These are phyloP conservation scores for Fusarium pininemorale DNA, from an alignment of 2,329 filamentous ascomycete species.

Conservation along the genomic window DNA sequence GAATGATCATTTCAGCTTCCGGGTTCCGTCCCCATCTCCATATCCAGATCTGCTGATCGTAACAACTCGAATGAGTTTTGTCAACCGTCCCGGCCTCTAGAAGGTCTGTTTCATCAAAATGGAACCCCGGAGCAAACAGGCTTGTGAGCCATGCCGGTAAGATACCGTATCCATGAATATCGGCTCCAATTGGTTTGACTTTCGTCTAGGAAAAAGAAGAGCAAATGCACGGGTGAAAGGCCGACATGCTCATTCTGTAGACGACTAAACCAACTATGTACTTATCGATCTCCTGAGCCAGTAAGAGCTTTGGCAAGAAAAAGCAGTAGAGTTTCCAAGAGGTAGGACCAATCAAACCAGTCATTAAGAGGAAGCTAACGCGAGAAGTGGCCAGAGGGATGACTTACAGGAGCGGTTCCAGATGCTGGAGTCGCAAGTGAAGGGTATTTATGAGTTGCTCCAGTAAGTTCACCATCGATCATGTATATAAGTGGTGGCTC, in stretches of 20 bases:
- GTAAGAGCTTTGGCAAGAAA: background rate
- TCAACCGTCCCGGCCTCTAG: background rate
- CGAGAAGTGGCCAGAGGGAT: background rate
- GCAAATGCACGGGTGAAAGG: conserved; percentile 2
- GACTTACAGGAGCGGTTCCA: background rate
- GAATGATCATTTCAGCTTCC: background rate
- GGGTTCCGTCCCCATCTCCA: background rate
- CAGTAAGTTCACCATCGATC: background rate
- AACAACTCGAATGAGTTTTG: background rate
- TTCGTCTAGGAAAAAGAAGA: background rate
- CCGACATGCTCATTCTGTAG: conserved; percentile 10
- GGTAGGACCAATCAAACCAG: accelerated
- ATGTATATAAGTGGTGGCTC: background rate
- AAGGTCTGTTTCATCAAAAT: background rate
- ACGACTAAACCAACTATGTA: background rate
- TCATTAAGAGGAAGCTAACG: background rate
- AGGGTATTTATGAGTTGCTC: background rate
- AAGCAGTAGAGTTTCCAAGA: background rate
- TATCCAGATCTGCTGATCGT: background rate
- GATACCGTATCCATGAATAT: accelerated
- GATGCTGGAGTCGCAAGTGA: background rate
- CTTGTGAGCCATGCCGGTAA: conserved; percentile 14
- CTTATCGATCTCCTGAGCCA: background rate
- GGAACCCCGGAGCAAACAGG: conserved; percentile 12
- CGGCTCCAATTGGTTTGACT: accelerated